These are phyloP conservation scores for Cyberlindnera maclurae DNA, from an alignment of 805 yeast genomes.

Conservation along the genomic window DNA sequence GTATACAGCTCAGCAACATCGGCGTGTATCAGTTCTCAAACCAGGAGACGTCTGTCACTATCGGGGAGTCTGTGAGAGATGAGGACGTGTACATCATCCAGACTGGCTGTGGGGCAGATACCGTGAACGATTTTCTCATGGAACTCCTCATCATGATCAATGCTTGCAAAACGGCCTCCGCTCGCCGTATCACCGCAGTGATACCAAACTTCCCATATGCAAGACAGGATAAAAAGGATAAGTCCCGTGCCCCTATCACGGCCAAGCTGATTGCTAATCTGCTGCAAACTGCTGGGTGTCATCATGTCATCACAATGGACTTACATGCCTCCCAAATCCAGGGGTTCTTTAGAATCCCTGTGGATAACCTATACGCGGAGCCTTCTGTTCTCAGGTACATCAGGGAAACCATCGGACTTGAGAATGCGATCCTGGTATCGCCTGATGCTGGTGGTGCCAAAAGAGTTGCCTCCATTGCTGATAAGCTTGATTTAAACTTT, in stretches of 20 bases:
- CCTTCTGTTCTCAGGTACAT: conserved; percentile 84
- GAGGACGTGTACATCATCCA: conserved; percentile 84
- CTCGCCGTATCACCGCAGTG: conserved; percentile 88
- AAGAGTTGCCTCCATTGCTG: conserved; percentile 92
- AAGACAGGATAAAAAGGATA: conserved; percentile 94
- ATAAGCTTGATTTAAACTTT: conserved; percentile 82
- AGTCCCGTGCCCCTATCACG: conserved; percentile 92
- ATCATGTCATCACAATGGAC: conserved; percentile 95
- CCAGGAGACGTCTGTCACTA: conserved; percentile 80
- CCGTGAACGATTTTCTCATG: conserved; percentile 77
- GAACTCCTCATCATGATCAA: conserved; percentile 85
- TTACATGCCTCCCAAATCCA: conserved; percentile 96
- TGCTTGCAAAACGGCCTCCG: conserved; percentile 95
- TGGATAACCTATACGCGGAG: conserved; percentile 92
- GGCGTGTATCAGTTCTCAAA: conserved; percentile 82
- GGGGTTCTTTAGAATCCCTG: conserved; percentile 93
- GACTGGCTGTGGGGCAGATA: conserved; percentile 72
- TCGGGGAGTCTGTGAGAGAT: conserved; percentile 84
- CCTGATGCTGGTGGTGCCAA: conserved; percentile 99
- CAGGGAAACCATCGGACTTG: conserved; percentile 49
- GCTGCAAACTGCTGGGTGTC: conserved; percentile 89
- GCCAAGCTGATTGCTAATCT: conserved; percentile 91
- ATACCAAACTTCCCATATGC: conserved; percentile 96
- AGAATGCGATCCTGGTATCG: conserved; percentile 72
- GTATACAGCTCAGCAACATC: conserved; percentile 62